Conservation (phyloP, 345 rosid species). For the Durio zibethinus region DNA sequence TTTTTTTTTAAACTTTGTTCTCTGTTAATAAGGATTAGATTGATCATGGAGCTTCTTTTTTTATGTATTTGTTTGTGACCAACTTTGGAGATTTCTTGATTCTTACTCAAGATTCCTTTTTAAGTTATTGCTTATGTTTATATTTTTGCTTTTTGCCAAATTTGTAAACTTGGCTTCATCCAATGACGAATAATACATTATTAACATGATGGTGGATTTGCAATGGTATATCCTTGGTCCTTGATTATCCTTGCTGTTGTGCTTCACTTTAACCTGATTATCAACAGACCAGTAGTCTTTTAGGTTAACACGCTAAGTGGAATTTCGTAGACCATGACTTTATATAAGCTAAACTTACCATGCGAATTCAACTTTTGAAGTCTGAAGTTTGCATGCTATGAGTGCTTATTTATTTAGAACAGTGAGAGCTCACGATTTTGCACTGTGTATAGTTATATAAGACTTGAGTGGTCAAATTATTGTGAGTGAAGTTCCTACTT, state of each 20-base stretch:
- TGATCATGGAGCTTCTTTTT: neutral
- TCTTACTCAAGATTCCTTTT: neutral
- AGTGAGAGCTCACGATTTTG: neutral
- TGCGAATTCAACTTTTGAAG: neutral
- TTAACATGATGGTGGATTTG: neutral
- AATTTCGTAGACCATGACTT: neutral
- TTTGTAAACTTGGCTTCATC: neutral
- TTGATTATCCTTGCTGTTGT: neutral
- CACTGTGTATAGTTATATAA: neutral
- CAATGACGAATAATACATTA: neutral
- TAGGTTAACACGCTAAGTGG: neutral
- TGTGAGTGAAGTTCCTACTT: neutral
- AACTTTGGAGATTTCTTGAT: neutral
- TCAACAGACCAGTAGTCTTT: neutral
- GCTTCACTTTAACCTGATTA: neutral
- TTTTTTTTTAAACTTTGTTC: neutral
- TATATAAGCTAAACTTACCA: neutral
- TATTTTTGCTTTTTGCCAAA: neutral
- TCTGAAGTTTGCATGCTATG: neutral
- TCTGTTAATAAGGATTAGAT: neutral
- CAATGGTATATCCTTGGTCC: neutral
- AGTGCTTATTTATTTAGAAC: neutral
- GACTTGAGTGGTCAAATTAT: neutral
- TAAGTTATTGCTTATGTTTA: neutral
- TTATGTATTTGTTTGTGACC: neutral